Conservation (phyloP, 305 asterid species). For the Fraxinus nigra region DNA sequence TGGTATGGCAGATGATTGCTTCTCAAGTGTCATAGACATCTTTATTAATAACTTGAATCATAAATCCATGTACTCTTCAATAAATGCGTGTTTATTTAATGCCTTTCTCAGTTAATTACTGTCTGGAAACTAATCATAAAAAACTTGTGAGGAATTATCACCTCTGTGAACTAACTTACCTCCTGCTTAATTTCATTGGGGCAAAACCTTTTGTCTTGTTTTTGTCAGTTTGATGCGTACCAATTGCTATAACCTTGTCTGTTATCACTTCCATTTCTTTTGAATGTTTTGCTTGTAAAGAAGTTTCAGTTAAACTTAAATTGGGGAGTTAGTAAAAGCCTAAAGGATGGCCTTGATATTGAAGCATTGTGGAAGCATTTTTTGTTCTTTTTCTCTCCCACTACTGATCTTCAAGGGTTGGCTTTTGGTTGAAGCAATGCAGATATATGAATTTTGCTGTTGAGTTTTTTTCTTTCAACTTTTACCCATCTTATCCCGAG, state of each 20-base stretch:
- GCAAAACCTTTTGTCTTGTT: background rate
- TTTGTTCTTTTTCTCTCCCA: background rate
- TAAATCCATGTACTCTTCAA: background rate
- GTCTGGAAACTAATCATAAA: background rate
- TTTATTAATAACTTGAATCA: constrained; percentile 1
- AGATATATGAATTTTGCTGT: background rate
- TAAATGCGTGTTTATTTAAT: background rate
- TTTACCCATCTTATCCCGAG: constrained; percentile 13
- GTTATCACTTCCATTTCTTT: background rate
- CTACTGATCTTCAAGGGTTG: constrained; percentile 4
- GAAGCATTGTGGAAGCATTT: background rate
- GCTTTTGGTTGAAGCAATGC: constrained; percentile 6
- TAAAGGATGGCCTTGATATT: background rate
- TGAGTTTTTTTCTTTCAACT: background rate
- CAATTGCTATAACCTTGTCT: background rate
- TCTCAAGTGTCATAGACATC: background rate
- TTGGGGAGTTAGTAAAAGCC: background rate
- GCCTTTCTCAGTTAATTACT: background rate
- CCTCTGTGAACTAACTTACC: background rate
- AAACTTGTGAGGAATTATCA: constrained; percentile 2
- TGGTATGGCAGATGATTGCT: constrained; percentile 52
- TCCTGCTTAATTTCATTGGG: background rate
- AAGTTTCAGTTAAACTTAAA: background rate
- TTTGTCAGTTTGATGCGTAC: background rate
- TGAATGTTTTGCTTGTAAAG: background rate